Evolutionary conservation across 129 eudicot species (phyloP).

Genomic region (Artemisia argyi): DNA sequence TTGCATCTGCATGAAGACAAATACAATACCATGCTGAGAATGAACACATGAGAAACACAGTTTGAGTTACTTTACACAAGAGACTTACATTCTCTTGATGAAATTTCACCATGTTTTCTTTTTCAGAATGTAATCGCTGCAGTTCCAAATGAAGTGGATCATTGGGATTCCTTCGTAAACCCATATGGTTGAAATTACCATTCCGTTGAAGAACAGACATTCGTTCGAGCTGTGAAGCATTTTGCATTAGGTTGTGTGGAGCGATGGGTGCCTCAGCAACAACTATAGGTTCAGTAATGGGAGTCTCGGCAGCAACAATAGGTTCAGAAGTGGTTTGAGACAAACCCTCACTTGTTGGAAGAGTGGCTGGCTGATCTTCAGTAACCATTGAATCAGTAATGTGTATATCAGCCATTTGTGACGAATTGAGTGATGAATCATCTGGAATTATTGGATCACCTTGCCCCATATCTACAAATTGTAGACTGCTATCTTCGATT

Average conservation of each 20-base stretch:
- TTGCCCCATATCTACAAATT: constrained; percentile 14
- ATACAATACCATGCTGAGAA: constrained; percentile 13
- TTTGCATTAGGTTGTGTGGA: constrained; percentile 17
- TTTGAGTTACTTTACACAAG: constrained; percentile 4
- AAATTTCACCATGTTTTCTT: constrained; percentile 26
- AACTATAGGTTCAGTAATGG: too few relatives aligned
- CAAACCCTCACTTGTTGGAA: background rate
- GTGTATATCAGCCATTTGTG: constrained; percentile 4
- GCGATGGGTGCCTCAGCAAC: constrained; percentile 15
- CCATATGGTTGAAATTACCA: constrained; percentile 22
- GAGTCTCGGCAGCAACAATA: constrained; percentile 1
- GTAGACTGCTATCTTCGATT: constrained; percentile 13
- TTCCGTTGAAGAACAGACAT: constrained; percentile 6
- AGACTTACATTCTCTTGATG: constrained; percentile 61
- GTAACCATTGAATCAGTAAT: too few relatives aligned
- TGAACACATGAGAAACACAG: background rate
- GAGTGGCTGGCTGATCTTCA: constrained; percentile 14
- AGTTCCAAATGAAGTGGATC: constrained; percentile 69
- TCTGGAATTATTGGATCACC: constrained; percentile 21
- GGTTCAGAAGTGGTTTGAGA: background rate
- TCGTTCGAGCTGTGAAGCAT: constrained; percentile 5
- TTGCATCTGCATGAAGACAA: constrained; percentile 45
- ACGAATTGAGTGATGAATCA: background rate
- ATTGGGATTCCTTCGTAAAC: constrained; percentile 14
- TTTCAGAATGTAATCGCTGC: constrained; percentile 40